Base-by-base conservation (phyloP, 345 rosid species). In the Gossypium raimondii region DNA sequence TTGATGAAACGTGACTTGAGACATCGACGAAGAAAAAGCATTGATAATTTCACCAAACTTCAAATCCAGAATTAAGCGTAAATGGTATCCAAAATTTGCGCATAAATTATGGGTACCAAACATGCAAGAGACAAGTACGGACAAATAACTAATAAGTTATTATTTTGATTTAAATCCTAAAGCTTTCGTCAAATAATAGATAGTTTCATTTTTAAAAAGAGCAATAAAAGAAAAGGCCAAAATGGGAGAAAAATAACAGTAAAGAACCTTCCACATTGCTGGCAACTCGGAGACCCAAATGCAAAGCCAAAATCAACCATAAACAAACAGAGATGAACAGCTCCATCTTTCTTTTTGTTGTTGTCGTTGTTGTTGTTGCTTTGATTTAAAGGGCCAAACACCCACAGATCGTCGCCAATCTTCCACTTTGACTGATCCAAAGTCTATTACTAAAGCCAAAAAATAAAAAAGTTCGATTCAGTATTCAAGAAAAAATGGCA, bases 201-300 rank as follows among this genome's bases (percentile, higher is more conserved):
- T 5, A 5, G 41, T 34, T 34, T 34, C 41, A 34, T 34, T 34
- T 34, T 34, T 34, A 5, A 34, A 34, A 34, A 34, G 7, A 5
- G 41, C 41, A 34, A 0, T 34, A 34, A 34, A 34, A 1, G 38
- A 34, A 5, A 34, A 34, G 41, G 41, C 41, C 14, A 3, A 27
- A 64, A 52, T 41, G 41, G 41, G 7, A 7, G 41, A 51, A 16
- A n/a, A 9, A 20, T 5, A 59, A n/a, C 20, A 53, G 38, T 45
- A 11, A 67, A 43, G 22, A 48, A 93, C 97, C 98, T 88, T 93
- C 98, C n/a, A 83, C 83, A 85, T 93, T 93, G 67, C 89, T 85
- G 3, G 87, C 51, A 44, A 84, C 89, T 76, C 86, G 81, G 63
- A 78, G 73, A 72, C 85, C 74, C 73, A 84, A 79, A 74, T 78